Evolutionary conservation across 495 filamentous ascomycete species (phyloP), one percentile per base, ranked within the genome.

Genomic region (Bryoglossum gracile): DNA sequence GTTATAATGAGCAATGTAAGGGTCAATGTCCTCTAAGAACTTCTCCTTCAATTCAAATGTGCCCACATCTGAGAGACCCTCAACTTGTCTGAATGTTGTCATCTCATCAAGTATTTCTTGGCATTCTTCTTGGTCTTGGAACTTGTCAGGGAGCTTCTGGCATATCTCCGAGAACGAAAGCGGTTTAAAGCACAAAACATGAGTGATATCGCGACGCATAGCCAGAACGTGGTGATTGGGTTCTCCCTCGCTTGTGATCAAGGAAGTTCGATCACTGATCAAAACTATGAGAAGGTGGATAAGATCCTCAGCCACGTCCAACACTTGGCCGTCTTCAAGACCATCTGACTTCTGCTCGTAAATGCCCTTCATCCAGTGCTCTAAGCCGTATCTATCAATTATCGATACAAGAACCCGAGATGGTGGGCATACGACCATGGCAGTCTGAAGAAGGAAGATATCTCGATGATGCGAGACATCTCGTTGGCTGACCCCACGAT

Each of bases 271-370:
- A 60, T 99, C 92, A 47, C 88, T 94, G 41, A 97, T 66, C 21
- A 95, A 69, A 33, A 96, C 80, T 53, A 99, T 91, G 38, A 99
- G 72, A 13, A 99, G 71, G 62, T 97, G 91, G 25, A 95, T 77
- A 68, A 99, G 89, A 55, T 99, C 94, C 65, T 99, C 94, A 1
- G 88, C 82, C 10, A 99, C 83, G 60, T 97, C 92, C 18, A 99
- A 65, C 28, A 87, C 78, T 66, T 99, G 91, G 18, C 65, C 64
- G 45, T 94, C 86, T 59, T 99, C 92, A 46, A 86, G 84, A 1
- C 79, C 80, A 36, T 65, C 65, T 21, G 71, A 53, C 24, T 79
- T 81, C 45, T 80, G 72, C 50, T 78, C 72, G 56, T 91, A 97
- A 42, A 82, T 68, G 0, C 89, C 88, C 58, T 77, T 80, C 68